Percentiles rank a stretch among this genome's conserved stretches.
These are phyloP conservation scores for Amphirosellinia nigrospora DNA, from an alignment of 495 filamentous ascomycete genomes.

Conservation along the genomic window DNA sequence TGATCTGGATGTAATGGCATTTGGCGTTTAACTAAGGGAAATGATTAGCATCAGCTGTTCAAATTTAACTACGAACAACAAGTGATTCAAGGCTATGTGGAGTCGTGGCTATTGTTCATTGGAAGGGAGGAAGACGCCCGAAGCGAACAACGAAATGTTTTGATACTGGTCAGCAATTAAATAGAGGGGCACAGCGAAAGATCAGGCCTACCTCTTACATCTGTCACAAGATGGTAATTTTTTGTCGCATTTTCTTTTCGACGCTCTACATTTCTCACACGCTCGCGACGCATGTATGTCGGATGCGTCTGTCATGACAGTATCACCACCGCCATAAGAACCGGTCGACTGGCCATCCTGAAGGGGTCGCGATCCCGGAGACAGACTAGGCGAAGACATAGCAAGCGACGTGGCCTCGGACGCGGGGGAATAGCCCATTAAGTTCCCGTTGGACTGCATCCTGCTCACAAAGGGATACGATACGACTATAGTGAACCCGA, in stretches of 20 bases:
- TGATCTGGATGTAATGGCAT: slow-evolving; percentile 41
- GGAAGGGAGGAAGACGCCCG: neutral
- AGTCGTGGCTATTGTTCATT: neutral
- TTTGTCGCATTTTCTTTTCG: slow-evolving; percentile 46
- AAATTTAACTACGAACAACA: neutral
- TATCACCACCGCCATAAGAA: slow-evolving; percentile 16
- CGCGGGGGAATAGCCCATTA: slow-evolving; percentile 33
- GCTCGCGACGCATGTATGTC: slow-evolving; percentile 37
- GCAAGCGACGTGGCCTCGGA: slow-evolving; percentile 37
- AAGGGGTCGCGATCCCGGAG: slow-evolving; percentile 30
- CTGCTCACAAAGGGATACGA: slow-evolving; percentile 23
- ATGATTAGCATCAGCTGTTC: slow-evolving; percentile 21
- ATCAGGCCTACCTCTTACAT: slow-evolving; percentile 37
- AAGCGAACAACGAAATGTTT: neutral
- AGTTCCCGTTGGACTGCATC: slow-evolving; percentile 38
- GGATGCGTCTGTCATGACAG: slow-evolving; percentile 26
- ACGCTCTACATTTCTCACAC: slow-evolving; percentile 43
- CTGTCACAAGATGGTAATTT: slow-evolving; percentile 41
- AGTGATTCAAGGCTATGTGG: neutral
- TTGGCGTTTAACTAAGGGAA: slow-evolving; percentile 35
- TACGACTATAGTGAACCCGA: neutral
- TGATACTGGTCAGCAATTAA: neutral
- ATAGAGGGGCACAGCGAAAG: neutral
- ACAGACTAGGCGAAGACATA: slow-evolving; percentile 33
- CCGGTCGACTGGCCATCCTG: slow-evolving; percentile 26